Percentiles rank a stretch among this genome's conserved stretches.
These are phyloP conservation scores for Tylopilus vinaceipallidus DNA, from an alignment of 768 basidiomycete genomes.

Conservation along the genomic window DNA sequence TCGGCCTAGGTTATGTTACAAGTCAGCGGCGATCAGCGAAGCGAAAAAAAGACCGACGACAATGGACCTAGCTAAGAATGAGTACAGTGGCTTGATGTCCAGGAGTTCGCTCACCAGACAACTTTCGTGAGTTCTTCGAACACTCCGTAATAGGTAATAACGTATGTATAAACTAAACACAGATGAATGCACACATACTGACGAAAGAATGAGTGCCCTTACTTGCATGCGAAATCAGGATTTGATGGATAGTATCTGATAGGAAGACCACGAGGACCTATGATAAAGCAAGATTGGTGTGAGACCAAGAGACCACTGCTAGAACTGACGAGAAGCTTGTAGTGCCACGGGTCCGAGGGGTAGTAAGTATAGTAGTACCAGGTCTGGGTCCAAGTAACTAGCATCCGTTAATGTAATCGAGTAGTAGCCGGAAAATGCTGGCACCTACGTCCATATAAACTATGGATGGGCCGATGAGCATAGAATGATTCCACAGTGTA, in stretches of 20 bases:
- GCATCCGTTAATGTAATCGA: not conserved
- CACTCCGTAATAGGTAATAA: constrained; percentile 40
- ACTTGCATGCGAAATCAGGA: constrained; percentile 52
- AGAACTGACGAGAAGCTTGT: constrained; percentile 44
- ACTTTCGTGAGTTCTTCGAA: constrained; percentile 28
- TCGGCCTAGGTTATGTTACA: constrained; percentile 38
- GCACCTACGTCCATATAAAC: constrained; percentile 49
- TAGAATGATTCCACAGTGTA: not conserved
- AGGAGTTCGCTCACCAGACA: constrained; percentile 39
- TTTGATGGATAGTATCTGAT: constrained; percentile 54
- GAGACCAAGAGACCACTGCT: not conserved
- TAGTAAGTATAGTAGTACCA: constrained; percentile 53
- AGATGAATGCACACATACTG: not conserved
- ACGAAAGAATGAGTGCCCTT: constrained; percentile 3
- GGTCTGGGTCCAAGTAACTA: constrained; percentile 55
- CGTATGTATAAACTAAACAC: constrained; percentile 47
- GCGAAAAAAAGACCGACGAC: constrained; percentile 13
- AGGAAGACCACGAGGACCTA: constrained; percentile 50
- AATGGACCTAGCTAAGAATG: constrained; percentile 18
- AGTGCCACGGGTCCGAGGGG: constrained; percentile 48
- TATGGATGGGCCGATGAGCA: constrained; percentile 24
- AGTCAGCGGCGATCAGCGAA: constrained; percentile 3
- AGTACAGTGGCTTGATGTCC: not conserved
- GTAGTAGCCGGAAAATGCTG: not conserved
- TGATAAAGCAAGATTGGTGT: constrained; percentile 1